A percentile compares a stretch with the other conserved stretches of the same genome.
Conservation (phyloP, 805 yeast species). For the Ogataea pilisensis region DNA sequence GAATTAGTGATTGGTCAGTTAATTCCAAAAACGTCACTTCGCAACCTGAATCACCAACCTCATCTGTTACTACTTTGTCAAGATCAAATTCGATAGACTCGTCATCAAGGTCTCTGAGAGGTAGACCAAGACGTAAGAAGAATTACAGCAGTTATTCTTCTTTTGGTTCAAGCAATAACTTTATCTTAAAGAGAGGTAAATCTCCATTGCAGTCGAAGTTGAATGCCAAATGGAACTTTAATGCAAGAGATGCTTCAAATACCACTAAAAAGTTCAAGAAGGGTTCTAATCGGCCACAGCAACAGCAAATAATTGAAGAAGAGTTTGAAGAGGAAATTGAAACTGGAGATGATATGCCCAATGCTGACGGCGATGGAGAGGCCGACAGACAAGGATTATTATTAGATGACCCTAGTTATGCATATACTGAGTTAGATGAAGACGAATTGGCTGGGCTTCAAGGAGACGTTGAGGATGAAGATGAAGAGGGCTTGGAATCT, state of each 20-base stretch:
- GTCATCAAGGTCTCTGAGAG: conserved; percentile 24
- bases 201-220: conserved; percentile 29
- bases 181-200: conserved; percentile 27
- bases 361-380: too few relatives aligned
- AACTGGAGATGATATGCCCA: neutral
- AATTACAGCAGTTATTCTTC: conserved; percentile 2
- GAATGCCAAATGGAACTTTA: conserved; percentile 29
- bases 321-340: conserved; percentile 17
- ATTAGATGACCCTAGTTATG: conserved; percentile 11
- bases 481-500: conserved; percentile 8
- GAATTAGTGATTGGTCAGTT: conserved; percentile 31
- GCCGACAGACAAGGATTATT: too few relatives aligned
- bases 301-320: conserved; percentile 24
- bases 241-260: conserved; percentile 5
- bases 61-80: conserved; percentile 31
- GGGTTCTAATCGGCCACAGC: conserved; percentile 9
- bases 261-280: conserved; percentile 11
- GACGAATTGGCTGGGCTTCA: conserved; percentile 10
- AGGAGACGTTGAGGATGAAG: conserved; percentile 12
- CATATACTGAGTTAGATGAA: conserved; percentile 11
- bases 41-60: conserved; percentile 32
- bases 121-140: conserved; percentile 21
- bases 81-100: conserved; percentile 35
- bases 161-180: conserved; percentile 9
- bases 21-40: conserved; percentile 19